Conservation (phyloP, 148 eudicot species). For the Rhododendron molle region DNA sequence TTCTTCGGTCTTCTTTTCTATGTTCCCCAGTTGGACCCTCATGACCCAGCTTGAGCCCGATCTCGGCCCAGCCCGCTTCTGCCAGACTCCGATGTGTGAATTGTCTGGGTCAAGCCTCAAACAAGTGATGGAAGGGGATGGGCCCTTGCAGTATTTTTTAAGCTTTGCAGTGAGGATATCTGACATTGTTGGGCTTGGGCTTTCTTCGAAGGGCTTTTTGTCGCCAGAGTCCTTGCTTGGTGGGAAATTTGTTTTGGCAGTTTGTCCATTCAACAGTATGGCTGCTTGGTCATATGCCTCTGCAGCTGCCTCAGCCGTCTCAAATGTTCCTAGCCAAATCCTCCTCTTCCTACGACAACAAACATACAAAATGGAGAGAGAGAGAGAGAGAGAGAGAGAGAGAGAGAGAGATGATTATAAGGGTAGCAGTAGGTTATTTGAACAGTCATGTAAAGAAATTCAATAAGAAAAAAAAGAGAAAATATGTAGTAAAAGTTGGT, state of each 20-base stretch:
- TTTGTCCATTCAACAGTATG: slow-evolving; percentile 74
- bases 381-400: background rate
- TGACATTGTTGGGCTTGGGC: slow-evolving; percentile 28
- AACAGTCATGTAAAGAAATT: no score
- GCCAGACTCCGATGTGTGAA: slow-evolving; percentile 92
- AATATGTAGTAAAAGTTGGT: no score
- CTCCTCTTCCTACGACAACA: slow-evolving; percentile 57
- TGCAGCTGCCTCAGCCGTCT: slow-evolving; percentile 94
- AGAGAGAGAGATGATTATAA: no score
- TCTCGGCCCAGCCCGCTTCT: slow-evolving; percentile 57
- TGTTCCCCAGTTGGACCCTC: slow-evolving; percentile 61
- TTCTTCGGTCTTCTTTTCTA: background rate
- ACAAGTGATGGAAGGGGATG: slow-evolving; percentile 77
- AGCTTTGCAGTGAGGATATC: slow-evolving; percentile 59
- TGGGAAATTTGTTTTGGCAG: slow-evolving; percentile 86
- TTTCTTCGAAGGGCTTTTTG: background rate
- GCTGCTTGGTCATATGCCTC: slow-evolving; percentile 90
- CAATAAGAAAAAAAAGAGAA: no score
- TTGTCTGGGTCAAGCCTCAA: slow-evolving; percentile 74
- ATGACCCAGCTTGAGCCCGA: slow-evolving; percentile 75
- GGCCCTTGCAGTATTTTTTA: slow-evolving; percentile 57
- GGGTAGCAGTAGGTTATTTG: no score
- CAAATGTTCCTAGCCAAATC: slow-evolving; percentile 87
- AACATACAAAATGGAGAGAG: background rate
- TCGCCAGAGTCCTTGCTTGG: slow-evolving; percentile 9